Conservation (phyloP, 768 basidiomycete genomes). For the Auricularia auricula-judae region DNA sequence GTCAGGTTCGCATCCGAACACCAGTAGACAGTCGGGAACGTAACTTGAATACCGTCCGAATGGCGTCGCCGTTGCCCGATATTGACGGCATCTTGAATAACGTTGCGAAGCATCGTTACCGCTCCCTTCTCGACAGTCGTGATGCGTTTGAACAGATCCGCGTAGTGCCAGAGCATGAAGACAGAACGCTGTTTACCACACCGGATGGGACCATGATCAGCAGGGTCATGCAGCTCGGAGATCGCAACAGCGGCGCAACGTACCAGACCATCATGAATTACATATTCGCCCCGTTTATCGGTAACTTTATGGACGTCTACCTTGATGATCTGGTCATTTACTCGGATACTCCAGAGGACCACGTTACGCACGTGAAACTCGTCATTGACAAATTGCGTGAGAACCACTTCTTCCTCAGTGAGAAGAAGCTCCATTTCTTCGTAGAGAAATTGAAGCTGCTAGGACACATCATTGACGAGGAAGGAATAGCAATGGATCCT, state of each 20-base stretch:
- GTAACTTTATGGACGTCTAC: slow-evolving; percentile 24
- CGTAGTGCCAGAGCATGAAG: slow-evolving; percentile 9
- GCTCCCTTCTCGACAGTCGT: slow-evolving; percentile 19
- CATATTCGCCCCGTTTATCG: slow-evolving; percentile 21
- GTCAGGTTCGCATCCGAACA: slow-evolving; percentile 10
- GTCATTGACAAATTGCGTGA: slow-evolving; percentile 23
- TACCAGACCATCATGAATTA: slow-evolving; percentile 35
- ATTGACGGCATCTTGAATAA: slow-evolving; percentile 16
- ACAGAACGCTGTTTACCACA: slow-evolving; percentile 20
- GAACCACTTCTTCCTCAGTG: slow-evolving; percentile 27
- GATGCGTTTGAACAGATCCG: slow-evolving; percentile 24
- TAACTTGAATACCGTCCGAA: slow-evolving; percentile 22
- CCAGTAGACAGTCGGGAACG: slow-evolving; percentile 18
- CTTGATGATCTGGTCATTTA: slow-evolving; percentile 26
- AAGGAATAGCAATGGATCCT: slow-evolving; percentile 32
- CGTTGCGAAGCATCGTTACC: slow-evolving; percentile 11
- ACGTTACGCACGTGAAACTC: slow-evolving; percentile 18
- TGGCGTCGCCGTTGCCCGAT: slow-evolving; percentile 18
- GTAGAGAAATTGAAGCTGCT: slow-evolving; percentile 15
- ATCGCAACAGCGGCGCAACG: slow-evolving; percentile 25
- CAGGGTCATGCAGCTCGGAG: slow-evolving; percentile 25
- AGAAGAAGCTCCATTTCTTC: slow-evolving; percentile 24
- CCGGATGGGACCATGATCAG: slow-evolving; percentile 35
- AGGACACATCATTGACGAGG: slow-evolving; percentile 25
- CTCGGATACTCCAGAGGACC: slow-evolving; percentile 19